Evolutionary conservation across 2,329 filamentous ascomycete species (phyloP).

Genomic region (Mycosphaerella sp.): DNA sequence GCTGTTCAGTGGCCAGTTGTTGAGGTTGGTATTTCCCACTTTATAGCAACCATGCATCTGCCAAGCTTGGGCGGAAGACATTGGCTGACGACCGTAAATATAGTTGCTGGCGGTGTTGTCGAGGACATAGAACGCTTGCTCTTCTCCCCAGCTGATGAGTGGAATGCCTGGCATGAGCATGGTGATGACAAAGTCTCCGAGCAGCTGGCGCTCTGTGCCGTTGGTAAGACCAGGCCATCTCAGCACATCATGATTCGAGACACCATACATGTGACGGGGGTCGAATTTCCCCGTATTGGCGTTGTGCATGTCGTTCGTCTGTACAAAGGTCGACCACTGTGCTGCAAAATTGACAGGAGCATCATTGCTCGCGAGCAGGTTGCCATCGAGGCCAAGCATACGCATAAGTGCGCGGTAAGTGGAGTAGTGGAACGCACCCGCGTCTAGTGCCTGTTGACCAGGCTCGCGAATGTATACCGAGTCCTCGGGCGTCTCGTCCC

Average conservation of each 20-base stretch:
- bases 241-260: constrained; percentile 61
- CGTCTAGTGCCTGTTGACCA: constrained; percentile 52
- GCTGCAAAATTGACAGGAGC: constrained; percentile 49
- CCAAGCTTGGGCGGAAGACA: constrained; percentile 58
- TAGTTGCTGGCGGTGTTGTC: constrained; percentile 61
- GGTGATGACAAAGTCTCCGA: constrained; percentile 55
- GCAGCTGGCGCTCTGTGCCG: constrained; percentile 52
- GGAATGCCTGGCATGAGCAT: constrained; percentile 57
- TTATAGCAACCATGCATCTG: constrained; percentile 59
- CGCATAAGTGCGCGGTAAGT: constrained; percentile 58
- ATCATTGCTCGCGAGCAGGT: constrained; percentile 50
- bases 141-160: constrained; percentile 57
- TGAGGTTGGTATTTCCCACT: constrained; percentile 52
- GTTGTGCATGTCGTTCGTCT: constrained; percentile 56
- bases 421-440: constrained; percentile 58
- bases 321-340: constrained; percentile 52
- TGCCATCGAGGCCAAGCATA: constrained; percentile 56
- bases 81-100: constrained; percentile 58
- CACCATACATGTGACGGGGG: constrained; percentile 59
- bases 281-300: constrained; percentile 56
- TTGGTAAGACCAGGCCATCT: constrained; percentile 56
- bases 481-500: constrained; percentile 40
- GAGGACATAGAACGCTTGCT: constrained; percentile 58
- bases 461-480: constrained; percentile 48
- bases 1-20: constrained; percentile 52